Evolutionary conservation across 2,329 filamentous ascomycete genomes (phyloP).

Genomic region (Whalleya microplaca): DNA sequence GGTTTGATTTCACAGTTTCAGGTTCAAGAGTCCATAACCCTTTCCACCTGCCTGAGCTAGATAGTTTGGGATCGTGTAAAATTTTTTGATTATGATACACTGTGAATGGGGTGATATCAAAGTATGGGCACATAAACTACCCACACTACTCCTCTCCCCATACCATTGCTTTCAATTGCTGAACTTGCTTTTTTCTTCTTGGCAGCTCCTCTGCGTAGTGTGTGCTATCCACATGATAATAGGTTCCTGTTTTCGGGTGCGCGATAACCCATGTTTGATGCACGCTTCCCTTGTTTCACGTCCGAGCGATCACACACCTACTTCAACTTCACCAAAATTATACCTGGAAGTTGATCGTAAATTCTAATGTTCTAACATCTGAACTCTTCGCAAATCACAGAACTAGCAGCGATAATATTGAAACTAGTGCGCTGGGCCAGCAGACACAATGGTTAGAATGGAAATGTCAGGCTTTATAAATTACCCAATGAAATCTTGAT

Average conservation of each 20-base stretch:
- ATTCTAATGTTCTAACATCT: no score
- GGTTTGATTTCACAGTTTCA: no score
- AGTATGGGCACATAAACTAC: no score
- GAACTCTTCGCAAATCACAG: not conserved
- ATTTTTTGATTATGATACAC: not conserved
- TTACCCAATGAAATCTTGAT: slow-evolving; percentile 11
- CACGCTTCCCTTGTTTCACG: slow-evolving; percentile 10
- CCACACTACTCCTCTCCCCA: no score
- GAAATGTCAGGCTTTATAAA: not conserved
- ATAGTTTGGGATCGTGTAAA: not conserved
- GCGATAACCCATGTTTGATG: slow-evolving; percentile 4
- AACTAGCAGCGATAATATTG: not conserved
- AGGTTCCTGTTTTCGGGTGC: not conserved
- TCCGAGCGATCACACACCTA: slow-evolving; percentile 12
- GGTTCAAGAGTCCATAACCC: no score
- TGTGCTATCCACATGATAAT: not conserved
- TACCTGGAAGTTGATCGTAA: not conserved
- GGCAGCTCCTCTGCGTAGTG: no score
- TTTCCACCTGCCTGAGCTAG: not conserved
- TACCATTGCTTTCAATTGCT: no score
- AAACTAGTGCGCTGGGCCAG: not conserved
- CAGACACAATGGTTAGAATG: not conserved
- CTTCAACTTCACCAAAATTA: not conserved
- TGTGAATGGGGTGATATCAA: not conserved
- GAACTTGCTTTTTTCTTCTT: no score